phyloP scores from a whole-genome alignment of 345 rosid genomes.

The Bruguiera gymnorhiza region DNA sequence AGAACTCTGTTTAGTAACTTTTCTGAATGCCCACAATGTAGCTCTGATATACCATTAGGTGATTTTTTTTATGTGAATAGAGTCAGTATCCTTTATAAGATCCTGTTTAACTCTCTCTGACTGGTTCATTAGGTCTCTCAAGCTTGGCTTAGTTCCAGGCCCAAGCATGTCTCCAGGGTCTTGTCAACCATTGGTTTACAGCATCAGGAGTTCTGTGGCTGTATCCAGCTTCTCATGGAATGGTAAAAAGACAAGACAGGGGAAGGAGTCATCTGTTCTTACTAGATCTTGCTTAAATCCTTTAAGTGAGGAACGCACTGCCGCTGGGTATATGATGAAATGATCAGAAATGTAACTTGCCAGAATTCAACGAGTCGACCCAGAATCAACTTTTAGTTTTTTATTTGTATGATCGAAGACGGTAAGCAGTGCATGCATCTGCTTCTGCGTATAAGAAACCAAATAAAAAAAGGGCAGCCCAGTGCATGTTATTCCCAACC shows the following conservation, averaged over 20 bases:
- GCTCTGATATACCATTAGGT: too few relatives aligned
- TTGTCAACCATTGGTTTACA: constrained; percentile 52
- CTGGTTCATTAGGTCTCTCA: too few relatives aligned
- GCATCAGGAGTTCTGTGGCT: constrained; percentile 55
- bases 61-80: not conserved
- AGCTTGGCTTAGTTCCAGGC: too few relatives aligned
- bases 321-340: constrained; percentile 46
- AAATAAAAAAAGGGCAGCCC: too few relatives aligned
- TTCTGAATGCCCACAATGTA: too few relatives aligned
- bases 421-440: too few relatives aligned
- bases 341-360: constrained; percentile 2
- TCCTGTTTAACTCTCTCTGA: not conserved
- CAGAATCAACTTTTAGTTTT: not conserved
- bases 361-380: not conserved
- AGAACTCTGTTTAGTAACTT: too few relatives aligned
- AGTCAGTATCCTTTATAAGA: constrained; percentile 4
- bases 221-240: constrained; percentile 68
- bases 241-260: constrained; percentile 65
- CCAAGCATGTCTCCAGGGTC: constrained; percentile 26
- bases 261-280: constrained; percentile 65
- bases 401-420: too few relatives aligned
- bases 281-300: constrained; percentile 61
- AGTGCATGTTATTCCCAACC: too few relatives aligned
- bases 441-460: too few relatives aligned
- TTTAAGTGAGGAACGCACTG: constrained; percentile 44